These are phyloP conservation scores for Epichloe uncinata DNA, from an alignment of 2,329 filamentous ascomycete species.

Conservation along the genomic window DNA sequence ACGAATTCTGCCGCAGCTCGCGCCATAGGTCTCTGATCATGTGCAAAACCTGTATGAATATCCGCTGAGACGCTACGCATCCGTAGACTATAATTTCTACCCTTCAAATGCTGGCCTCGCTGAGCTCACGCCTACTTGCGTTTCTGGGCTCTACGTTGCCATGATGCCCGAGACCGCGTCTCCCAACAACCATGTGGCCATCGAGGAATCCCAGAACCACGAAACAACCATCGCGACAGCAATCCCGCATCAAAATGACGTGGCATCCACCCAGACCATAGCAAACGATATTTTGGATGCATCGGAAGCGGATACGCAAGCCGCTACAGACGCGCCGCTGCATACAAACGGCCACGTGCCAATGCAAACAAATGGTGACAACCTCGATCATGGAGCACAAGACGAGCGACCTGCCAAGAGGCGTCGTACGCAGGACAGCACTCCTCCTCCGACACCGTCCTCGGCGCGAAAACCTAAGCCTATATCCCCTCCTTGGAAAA, in stretches of 20 bases:
- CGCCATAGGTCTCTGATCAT: conserved; percentile 38
- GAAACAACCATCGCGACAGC: conserved; percentile 14
- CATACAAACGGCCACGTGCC: conserved; percentile 17
- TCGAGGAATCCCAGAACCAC: conserved; percentile 16
- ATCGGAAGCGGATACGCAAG: conserved; percentile 9
- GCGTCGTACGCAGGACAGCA: conserved; percentile 42
- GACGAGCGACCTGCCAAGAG: conserved; percentile 49
- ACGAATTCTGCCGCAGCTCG: conserved; percentile 31
- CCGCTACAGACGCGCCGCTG: conserved; percentile 11
- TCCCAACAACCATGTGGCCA: conserved; percentile 28
- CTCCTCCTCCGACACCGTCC: conserved; percentile 22
- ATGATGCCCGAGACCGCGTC: conserved; percentile 51
- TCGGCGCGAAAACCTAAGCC: conserved; percentile 31
- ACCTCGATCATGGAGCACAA: conserved; percentile 23
- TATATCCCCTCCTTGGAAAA: conserved; percentile 89
- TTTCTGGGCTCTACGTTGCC: conserved; percentile 28
- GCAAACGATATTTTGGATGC: conserved; percentile 7
- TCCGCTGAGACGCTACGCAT: conserved; percentile 31
- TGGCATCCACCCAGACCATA: conserved; percentile 9
- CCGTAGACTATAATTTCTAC: conserved; percentile 42
- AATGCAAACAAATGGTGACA: conserved; percentile 46
- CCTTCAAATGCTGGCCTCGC: conserved; percentile 44
- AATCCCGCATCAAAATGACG: conserved; percentile 9
- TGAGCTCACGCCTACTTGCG: conserved; percentile 37
- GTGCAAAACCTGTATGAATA: conserved; percentile 36